phyloP scores from a whole-genome alignment of 139 green algal species.

The Eudorina sp. region DNA sequence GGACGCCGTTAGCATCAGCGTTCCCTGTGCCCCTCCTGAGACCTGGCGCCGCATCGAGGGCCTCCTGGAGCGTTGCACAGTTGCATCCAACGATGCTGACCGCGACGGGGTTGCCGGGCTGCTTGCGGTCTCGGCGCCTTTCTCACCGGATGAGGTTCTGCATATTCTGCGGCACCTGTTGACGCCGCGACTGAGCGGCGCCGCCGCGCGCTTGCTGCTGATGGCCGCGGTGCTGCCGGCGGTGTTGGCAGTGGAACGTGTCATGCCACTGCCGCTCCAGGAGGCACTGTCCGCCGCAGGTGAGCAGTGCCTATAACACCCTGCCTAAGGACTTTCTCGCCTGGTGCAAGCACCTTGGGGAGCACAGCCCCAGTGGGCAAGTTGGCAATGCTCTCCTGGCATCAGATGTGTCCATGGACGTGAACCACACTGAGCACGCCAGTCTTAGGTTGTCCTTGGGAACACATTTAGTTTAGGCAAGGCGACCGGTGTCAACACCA shows the following conservation, averaged over 20 bases:
- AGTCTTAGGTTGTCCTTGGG: no score
- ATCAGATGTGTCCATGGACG: no score
- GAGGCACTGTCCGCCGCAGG: slow-evolving; percentile 17
- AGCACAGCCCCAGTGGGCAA: no score
- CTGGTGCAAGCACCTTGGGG: no score
- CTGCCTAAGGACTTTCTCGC: no score
- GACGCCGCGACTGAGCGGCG: slow-evolving; percentile 29
- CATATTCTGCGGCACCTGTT: neutral
- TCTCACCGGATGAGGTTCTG: neutral
- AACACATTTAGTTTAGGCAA: no score
- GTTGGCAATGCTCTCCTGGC: no score
- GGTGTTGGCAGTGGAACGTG: slow-evolving; percentile 26
- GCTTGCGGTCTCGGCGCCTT: neutral
- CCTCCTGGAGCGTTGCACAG: slow-evolving; percentile 12
- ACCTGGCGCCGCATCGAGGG: slow-evolving; percentile 18
- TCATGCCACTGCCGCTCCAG: slow-evolving; percentile 20
- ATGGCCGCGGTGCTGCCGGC: neutral
- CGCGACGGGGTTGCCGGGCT: no score
- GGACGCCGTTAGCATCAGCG: neutral
- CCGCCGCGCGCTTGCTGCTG: slow-evolving; percentile 37
- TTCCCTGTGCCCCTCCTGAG: neutral
- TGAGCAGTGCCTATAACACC: neutral
- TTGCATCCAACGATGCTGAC: no score
- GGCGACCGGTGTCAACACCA: neutral
- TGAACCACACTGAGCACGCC: no score